Evolutionary conservation across 441 rosid species (phyloP), one percentile per base, ranked within the genome.

Genomic region (Euphorbia celastroides): DNA sequence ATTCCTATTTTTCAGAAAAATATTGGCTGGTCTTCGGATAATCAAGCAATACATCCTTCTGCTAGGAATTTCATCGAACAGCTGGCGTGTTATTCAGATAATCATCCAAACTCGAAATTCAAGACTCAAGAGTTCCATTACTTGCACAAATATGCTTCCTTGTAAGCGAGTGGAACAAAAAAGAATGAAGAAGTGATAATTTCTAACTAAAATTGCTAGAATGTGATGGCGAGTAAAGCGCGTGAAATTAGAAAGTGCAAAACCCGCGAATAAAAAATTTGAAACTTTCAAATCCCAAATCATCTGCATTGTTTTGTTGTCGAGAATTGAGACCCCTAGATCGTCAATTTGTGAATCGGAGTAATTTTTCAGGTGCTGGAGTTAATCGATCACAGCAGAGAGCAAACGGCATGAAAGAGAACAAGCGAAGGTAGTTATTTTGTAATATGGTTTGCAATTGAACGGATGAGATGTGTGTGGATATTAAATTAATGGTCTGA

Each of bases 1-100:
- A 38, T 28, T 22, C 64, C 60, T 17, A 8, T n/a, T 46, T 46
- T 22, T 71, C 26, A 30, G 16, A 42, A 78, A 69, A 70, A 74
- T 32, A 9, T 68, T 17, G 7, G 46, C 48, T 73, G 71, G 50
- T 41, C 68, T 73, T 17, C 62, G 28, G n/a, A 50, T 38, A 44
- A 58, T 57, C n/a, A 67, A 63, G 70, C 28, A 57, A 20, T 14
- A 32, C 71, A 65, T 67, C 67, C 59, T 48, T 57, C 70, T 38
- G 2, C 44, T 41, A 57, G 74, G 66, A 69, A 55, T 64, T 77
- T 70, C 78, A 71, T 69, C 81, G 72, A 80, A 71, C 80, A 60
- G 17, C 19, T 72, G 69, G 71, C 57, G 71, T 6, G 9, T 58
- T n/a, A 57, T 27, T 57, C 23, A 28, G 5, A 20, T 11, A 30